Base-by-base conservation (phyloP, 2,329 filamentous ascomycete genomes). In the Rhytidhysteron rufulum region DNA sequence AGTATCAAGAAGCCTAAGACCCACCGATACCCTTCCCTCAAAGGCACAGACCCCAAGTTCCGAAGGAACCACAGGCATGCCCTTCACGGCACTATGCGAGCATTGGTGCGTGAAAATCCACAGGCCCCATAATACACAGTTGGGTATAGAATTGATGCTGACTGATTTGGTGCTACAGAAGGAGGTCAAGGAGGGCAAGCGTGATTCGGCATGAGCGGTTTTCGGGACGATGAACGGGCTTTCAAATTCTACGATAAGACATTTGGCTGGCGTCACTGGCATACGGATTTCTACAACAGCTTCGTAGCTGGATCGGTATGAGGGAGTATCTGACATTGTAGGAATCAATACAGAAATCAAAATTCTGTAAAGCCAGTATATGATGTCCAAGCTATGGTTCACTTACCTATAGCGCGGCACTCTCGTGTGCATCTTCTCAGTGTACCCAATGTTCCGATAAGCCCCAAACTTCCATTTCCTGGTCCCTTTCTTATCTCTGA, bases 1-100 rank as follows among this genome's bases (percentile, higher is more conserved):
- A 96, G 91, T 78, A 98, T 98, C 83, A 97, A 97, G 86, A 97
- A 96, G 86, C 93, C 93, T 57, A 96, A 95, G 84, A 97, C 93
- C 70, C 83, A 90, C 76, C 83, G 93, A 80, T 98, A 98, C 80
- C 93, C 93, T 57, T 97, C 91, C 63, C 85, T 98, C 68, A 96
- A 96, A 73, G 93, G 93, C 66, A 93, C 88, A 73, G 93, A 98
- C 78, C 90, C 93, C 71, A 98, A 98, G 85, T 98, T 98, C 83
- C 86, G 93, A 75, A 86, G 93, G 78, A 98, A 98, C 83, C 93
- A 98, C 81, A 88, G 89, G 80, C 91, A 98, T 83, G 93, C 93
- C 74, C 89, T 97, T 55, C 93, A 97, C 81, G 93, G 93, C 73
- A 98, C 90, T 71, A 89, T 88, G 81, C 94, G 88, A 80, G 93